phyloP scores from a whole-genome alignment of 176 grass and related monocot species.

The Poa pratensis region DNA sequence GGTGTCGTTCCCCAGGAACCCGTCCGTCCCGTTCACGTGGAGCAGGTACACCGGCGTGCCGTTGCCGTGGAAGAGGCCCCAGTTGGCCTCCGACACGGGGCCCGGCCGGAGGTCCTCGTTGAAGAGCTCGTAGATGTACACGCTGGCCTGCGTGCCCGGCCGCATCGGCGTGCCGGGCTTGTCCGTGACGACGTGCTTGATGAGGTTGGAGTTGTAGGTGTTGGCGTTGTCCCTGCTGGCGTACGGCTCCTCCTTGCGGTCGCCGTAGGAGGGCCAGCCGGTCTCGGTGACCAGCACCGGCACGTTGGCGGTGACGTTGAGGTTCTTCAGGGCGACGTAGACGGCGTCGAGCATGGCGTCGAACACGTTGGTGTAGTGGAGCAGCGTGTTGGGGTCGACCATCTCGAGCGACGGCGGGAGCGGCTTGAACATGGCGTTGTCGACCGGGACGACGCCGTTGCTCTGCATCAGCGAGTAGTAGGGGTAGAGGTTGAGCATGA shows the following conservation, averaged over 20 bases:
- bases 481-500: constrained; percentile 97
- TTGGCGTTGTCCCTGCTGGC: constrained; percentile 79
- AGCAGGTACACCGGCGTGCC: constrained; percentile 89
- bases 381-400: constrained; percentile 94
- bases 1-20: constrained; percentile 89
- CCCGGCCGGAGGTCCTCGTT: constrained; percentile 91
- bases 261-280: constrained; percentile 89
- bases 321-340: constrained; percentile 68
- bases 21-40: constrained; percentile 66
- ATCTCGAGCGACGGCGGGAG: constrained; percentile 77
- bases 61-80: constrained; percentile 97
- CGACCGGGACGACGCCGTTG: constrained; percentile 73
- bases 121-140: constrained; percentile 96
- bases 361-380: constrained; percentile 95
- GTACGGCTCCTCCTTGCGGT: constrained; percentile 68
- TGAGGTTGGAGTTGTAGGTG: constrained; percentile 86
- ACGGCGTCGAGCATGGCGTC: constrained; percentile 97
- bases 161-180: constrained; percentile 80
- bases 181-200: constrained; percentile 76
- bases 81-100: constrained; percentile 83
- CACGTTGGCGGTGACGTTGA: constrained; percentile 50
- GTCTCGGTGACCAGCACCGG: constrained; percentile 83
- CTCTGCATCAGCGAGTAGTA: constrained; percentile 93
- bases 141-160: constrained; percentile 65
- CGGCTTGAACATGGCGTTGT: constrained; percentile 89